Percentiles rank a stretch among this genome's conserved stretches.
phyloP scores from a whole-genome alignment of 352 stramenopile genomes.

The Globisporangium apiculatum region DNA sequence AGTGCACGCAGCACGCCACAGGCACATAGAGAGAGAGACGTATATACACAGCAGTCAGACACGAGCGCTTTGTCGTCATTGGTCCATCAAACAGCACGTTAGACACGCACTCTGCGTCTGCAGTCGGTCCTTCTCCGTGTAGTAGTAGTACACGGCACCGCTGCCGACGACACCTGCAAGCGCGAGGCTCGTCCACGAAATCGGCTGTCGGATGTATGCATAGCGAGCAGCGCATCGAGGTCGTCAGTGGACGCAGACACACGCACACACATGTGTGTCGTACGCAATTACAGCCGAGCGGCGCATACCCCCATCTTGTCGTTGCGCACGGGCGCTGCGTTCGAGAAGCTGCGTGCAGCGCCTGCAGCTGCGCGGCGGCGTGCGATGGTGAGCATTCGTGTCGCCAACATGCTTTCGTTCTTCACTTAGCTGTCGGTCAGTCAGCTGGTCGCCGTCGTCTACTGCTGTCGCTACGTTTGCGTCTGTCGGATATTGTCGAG shows the following conservation, averaged over 20 bases:
- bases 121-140: constrained; percentile 82
- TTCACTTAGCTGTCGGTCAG: background rate
- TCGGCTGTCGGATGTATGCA: constrained; percentile 29
- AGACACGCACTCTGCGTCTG: constrained; percentile 67
- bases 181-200: constrained; percentile 82
- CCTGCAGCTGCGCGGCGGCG: constrained; percentile 2
- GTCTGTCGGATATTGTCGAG: background rate
- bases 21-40: too few relatives aligned
- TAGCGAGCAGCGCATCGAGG: too few relatives aligned
- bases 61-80: background rate
- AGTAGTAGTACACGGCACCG: constrained; percentile 85
- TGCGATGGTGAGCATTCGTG: constrained; percentile 15
- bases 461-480: too few relatives aligned
- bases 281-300: background rate
- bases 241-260: background rate
- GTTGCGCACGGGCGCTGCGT: constrained; percentile 17
- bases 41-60: too few relatives aligned
- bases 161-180: constrained; percentile 61
- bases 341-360: constrained; percentile 31
- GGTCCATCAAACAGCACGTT: background rate
- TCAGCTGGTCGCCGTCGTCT: too few relatives aligned
- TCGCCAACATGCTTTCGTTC: constrained; percentile 21
- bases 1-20: background rate
- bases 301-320: constrained; percentile 65
- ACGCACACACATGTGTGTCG: background rate